A percentile compares a stretch with the other conserved stretches of the same genome.
phyloP scores from a whole-genome alignment of 164 flowering plant genomes.

The Euptelea pleiosperma region DNA sequence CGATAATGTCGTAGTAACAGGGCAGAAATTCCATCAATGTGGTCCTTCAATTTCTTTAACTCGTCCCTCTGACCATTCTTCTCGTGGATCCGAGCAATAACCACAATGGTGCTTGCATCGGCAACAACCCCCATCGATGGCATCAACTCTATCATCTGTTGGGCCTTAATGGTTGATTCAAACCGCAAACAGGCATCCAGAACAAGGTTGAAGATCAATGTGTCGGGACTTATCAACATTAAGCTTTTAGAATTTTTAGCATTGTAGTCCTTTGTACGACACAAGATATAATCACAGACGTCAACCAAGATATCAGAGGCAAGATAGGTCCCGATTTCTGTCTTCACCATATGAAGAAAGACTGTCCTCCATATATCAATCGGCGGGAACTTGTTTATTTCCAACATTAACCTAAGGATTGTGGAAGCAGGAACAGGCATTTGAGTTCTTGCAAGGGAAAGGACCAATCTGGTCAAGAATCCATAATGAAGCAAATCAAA shows the following conservation, averaged over 20 bases:
- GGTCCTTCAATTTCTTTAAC: constrained; percentile 51
- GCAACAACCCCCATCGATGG: constrained; percentile 51
- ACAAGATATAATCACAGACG: constrained; percentile 41
- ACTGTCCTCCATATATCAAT: constrained; percentile 35
- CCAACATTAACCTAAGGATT: constrained; percentile 57
- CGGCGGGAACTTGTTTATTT: constrained; percentile 33
- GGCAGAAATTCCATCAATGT: constrained; percentile 39
- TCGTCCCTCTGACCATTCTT: constrained; percentile 74
- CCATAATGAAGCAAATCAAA: constrained; percentile 40
- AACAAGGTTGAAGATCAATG: constrained; percentile 69
- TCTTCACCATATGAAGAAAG: constrained; percentile 71
- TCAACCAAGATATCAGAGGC: constrained; percentile 74
- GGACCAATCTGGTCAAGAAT: constrained; percentile 38
- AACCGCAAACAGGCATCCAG: constrained; percentile 69
- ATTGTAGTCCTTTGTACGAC: constrained; percentile 3
- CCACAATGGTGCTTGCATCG: constrained; percentile 56
- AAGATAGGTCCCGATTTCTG: constrained; percentile 54
- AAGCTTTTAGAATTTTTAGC: constrained; percentile 16
- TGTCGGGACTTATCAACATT: constrained; percentile 45
- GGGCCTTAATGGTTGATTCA: constrained; percentile 54
- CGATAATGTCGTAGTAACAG: constrained; percentile 42
- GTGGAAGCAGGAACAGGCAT: constrained; percentile 56
- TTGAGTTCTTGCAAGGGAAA: constrained; percentile 68
- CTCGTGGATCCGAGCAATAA: constrained; percentile 61
- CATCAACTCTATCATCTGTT: constrained; percentile 62